Conservation (phyloP, 306 rosid species). For the Quercus glauca region DNA sequence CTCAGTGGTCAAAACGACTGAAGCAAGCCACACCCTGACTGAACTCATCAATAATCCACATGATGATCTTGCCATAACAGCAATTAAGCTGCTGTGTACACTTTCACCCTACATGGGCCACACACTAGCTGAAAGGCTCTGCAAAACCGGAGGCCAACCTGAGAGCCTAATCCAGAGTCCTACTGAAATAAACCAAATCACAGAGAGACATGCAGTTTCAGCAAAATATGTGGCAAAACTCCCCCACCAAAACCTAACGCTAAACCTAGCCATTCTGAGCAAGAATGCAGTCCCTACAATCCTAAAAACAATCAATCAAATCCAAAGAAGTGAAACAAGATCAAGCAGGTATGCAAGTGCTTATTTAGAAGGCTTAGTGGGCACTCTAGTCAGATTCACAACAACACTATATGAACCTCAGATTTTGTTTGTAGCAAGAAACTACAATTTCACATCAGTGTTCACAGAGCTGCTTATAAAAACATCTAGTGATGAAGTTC, state of each 20-base stretch:
- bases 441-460: slow-evolving; percentile 32
- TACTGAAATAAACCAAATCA: slow-evolving; percentile 17
- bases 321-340: slow-evolving; percentile 24
- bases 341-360: slow-evolving; percentile 25
- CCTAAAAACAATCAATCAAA: slow-evolving; percentile 33
- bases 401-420: slow-evolving; percentile 40
- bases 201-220: slow-evolving; percentile 45
- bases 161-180: slow-evolving; percentile 30
- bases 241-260: slow-evolving; percentile 37
- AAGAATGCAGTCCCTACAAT: slow-evolving; percentile 33
- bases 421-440: slow-evolving; percentile 33
- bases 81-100: slow-evolving; percentile 29
- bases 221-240: slow-evolving; percentile 38
- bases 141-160: slow-evolving; percentile 36
- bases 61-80: slow-evolving; percentile 29
- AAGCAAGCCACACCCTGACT: slow-evolving; percentile 34
- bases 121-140: slow-evolving; percentile 28
- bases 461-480: slow-evolving; percentile 36
- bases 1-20: slow-evolving; percentile 31
- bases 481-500: slow-evolving; percentile 43
- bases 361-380: slow-evolving; percentile 39
- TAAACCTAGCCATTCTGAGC: slow-evolving; percentile 31
- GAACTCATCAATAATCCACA: slow-evolving; percentile 29
- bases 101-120: slow-evolving; percentile 43
- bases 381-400: slow-evolving; percentile 45